Evolutionary conservation across 306 rosid species (phyloP).

Genomic region (Dryas octopetala): DNA sequence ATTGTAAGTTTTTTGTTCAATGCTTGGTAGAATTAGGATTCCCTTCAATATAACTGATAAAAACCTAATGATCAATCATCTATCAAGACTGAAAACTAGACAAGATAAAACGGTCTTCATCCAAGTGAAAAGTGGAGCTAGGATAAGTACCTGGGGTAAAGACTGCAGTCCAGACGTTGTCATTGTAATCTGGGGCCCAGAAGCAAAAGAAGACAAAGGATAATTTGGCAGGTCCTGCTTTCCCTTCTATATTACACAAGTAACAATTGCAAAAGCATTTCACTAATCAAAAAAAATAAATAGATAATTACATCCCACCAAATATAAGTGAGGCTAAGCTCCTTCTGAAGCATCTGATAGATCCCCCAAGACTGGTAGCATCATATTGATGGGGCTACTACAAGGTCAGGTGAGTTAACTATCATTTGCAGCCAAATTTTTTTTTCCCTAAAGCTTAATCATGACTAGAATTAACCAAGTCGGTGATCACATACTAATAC

Average conservation of each 20-base stretch:
- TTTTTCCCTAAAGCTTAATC: neutral
- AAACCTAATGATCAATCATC: neutral
- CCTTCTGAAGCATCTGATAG: too few species aligned
- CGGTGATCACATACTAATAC: neutral
- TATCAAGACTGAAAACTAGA: neutral
- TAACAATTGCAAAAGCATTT: neutral
- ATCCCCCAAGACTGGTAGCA: neutral
- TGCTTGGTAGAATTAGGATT: neutral
- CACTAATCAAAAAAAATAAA: neutral
- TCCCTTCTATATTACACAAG: slow-evolving; percentile 14
- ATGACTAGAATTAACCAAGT: neutral
- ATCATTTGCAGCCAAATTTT: neutral
- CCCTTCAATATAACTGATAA: neutral
- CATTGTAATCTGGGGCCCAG: slow-evolving; percentile 16
- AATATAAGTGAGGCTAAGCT: neutral
- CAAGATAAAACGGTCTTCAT: neutral
- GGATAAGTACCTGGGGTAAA: slow-evolving; percentile 15
- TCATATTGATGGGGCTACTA: too few species aligned
- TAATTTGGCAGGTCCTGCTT: slow-evolving; percentile 18
- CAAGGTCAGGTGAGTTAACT: neutral
- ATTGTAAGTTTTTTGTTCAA: neutral
- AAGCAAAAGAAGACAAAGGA: slow-evolving; percentile 19
- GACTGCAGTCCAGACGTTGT: slow-evolving; percentile 8
- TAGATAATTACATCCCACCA: neutral
- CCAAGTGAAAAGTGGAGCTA: neutral